Evolutionary conservation across 495 filamentous ascomycete genomes (phyloP).

Genomic region (Hyphodiscus hymeniophilus): DNA sequence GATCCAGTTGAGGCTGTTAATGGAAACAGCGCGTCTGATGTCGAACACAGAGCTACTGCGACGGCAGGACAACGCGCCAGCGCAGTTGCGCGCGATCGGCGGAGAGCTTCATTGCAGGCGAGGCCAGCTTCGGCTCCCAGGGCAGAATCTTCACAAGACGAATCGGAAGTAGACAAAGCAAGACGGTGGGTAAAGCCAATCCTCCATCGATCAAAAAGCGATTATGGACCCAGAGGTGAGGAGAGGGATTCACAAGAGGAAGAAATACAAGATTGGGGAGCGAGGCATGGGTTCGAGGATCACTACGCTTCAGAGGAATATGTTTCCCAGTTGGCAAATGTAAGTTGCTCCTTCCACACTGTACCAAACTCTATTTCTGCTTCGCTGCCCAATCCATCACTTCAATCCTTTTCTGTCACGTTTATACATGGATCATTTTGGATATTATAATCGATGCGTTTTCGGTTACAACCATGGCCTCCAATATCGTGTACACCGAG

Average conservation of each 20-base stretch:
- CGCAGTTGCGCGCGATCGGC: background rate
- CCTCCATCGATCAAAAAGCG: slow-evolving; percentile 63
- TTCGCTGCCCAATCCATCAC: too few species aligned
- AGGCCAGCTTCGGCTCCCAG: slow-evolving; percentile 16
- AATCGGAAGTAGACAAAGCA: slow-evolving; percentile 15
- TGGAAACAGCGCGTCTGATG: slow-evolving; percentile 3
- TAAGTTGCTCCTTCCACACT: slow-evolving; percentile 32
- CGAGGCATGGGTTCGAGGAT: slow-evolving; percentile 60
- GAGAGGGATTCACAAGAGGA: slow-evolving; percentile 29
- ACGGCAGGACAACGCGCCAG: background rate
- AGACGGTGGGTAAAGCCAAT: slow-evolving; percentile 41
- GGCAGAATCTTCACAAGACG: slow-evolving; percentile 20
- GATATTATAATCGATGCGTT: too few species aligned
- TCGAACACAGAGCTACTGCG: background rate
- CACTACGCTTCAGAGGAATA: slow-evolving; percentile 61
- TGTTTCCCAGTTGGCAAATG: slow-evolving; percentile 46
- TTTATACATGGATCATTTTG: too few species aligned
- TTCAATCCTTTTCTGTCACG: too few species aligned
- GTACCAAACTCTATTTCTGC: background rate
- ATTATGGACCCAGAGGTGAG: slow-evolving; percentile 48
- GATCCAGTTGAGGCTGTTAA: slow-evolving; percentile 12
- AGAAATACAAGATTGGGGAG: slow-evolving; percentile 38
- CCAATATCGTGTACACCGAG: too few species aligned
- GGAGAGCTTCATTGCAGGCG: slow-evolving; percentile 6
- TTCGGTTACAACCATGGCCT: too few species aligned